Base-by-base conservation (phyloP, 371 early-diverging fungal genomes). In the Apophysomyces sp. region DNA sequence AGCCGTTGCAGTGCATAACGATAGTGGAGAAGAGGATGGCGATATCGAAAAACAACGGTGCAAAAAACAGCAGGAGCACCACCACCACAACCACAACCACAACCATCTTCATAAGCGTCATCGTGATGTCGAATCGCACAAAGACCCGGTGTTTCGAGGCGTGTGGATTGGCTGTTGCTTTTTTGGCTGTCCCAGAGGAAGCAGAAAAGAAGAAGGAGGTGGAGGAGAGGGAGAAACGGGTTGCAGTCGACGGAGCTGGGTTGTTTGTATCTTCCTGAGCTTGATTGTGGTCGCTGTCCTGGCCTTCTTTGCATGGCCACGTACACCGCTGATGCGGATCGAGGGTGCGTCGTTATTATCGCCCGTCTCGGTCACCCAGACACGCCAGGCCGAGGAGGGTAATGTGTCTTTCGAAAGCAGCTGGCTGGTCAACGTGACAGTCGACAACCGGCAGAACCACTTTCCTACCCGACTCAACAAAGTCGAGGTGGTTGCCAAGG, bases 361-460 rank as follows among this genome's bases (percentile, higher is more conserved):
- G 28, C 63, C 71, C 2, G 62, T 63, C 26, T 21, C 52, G 31
- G 57, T 64, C 12, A 67, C 65, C 37, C 65, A 69, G 52, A 66
- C 55, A 28, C 55, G 37, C 27, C 70, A 67, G 11, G 52, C 52
- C 11, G 55, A 53, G 12, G 58, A 44, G 16, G 62, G 66, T 13
- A 68, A 71, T 58, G 66, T 71, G 18, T 57, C 65, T 3, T 74
- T 71, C 60, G 63, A 68, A 39, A 68, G 60, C 24, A 53, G 56
- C 27, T 76, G 77, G 77, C 27, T 59, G 2, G 31, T 76, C 1
- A 68, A 62, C 11, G 58, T 71, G 21, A 66, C 63, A 2, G 44
- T 73, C 21, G 77, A 76, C 26, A 73, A 71, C 37, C 63, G 77
- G 32, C 59, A 51, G 8, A 76, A 76, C 28, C 69, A 66, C 28